A percentile compares a stretch with the other conserved stretches of the same genome.
Evolutionary conservation across 116 monocot genomes (phyloP).

Genomic region (Cymodocea nodosa): DNA sequence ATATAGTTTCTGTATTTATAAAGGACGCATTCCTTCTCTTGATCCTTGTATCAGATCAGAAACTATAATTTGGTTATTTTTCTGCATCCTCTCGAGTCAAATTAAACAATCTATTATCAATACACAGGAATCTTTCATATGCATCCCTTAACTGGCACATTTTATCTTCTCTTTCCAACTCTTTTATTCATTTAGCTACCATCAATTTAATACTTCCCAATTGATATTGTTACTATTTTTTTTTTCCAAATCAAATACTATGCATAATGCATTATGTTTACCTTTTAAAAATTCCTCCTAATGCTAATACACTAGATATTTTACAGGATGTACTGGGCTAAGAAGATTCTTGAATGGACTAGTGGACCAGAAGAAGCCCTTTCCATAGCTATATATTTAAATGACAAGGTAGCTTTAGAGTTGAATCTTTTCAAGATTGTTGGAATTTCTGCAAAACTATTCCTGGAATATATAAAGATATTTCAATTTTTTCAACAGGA

Average conservation of each 20-base stretch:
- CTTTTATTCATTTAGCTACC: too few species aligned
- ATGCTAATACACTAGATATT: neutral
- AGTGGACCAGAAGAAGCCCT: constrained; percentile 91
- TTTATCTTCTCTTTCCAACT: too few species aligned
- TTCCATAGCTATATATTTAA: constrained; percentile 73
- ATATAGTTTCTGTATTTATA: neutral
- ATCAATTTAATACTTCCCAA: too few species aligned
- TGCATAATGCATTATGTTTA: too few species aligned
- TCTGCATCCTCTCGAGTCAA: neutral
- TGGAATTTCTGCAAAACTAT: neutral
- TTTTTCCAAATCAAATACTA: too few species aligned
- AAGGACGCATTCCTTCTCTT: neutral
- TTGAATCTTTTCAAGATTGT: neutral
- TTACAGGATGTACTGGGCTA: constrained; percentile 98
- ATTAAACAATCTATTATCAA: neutral
- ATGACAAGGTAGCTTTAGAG: constrained; percentile 66
- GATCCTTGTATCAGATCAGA: neutral
- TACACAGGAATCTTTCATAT: neutral
- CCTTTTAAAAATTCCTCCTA: too few species aligned
- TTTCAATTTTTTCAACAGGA: neutral
- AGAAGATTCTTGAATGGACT: constrained; percentile 98
- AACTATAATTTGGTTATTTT: neutral
- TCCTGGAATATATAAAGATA: neutral
- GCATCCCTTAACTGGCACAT: too few species aligned
- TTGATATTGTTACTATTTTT: too few species aligned